These are phyloP conservation scores for Physcomitrium patens DNA, from an alignment of 225 moss, liverwort and hornwort species.

Conservation along the genomic window DNA sequence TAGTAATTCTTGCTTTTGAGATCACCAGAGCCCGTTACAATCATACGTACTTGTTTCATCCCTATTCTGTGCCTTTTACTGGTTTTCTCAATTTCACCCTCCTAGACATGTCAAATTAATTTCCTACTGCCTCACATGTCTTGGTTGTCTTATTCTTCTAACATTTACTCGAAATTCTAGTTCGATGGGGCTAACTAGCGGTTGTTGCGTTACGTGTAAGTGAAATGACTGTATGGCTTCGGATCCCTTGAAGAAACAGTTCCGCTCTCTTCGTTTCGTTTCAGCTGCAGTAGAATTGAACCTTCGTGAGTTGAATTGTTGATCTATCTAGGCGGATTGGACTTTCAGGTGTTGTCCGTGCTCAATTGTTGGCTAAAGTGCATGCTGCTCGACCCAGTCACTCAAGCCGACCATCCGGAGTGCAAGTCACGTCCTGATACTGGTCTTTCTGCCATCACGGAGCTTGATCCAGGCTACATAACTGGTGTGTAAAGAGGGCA, in stretches of 20 bases:
- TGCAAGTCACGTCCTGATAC: slow-evolving; percentile 99
- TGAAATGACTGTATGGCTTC: not conserved
- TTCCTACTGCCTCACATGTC: not conserved
- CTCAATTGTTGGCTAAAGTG: slow-evolving; percentile 98
- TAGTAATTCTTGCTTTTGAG: not conserved
- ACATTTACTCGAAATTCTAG: not conserved
- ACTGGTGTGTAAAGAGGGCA: slow-evolving; percentile 58
- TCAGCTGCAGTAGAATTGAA: slow-evolving; percentile 14
- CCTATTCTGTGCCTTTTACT: not conserved
- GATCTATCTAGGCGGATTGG: slow-evolving; percentile 14
- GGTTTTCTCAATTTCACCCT: slow-evolving; percentile 18
- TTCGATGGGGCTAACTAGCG: slow-evolving; percentile 15
- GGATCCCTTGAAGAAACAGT: not conserved
- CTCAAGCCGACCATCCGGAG: slow-evolving; percentile 90
- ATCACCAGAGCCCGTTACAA: not conserved
- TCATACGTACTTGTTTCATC: not conserved
- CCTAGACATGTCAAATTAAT: not conserved
- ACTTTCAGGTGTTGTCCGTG: slow-evolving; percentile 83
- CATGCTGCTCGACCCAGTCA: slow-evolving; percentile 83
- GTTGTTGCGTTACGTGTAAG: not conserved
- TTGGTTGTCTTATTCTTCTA: slow-evolving; percentile 1
- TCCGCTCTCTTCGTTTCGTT: slow-evolving; percentile 5
- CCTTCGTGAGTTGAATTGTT: slow-evolving; percentile 12
- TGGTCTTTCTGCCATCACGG: slow-evolving; percentile 93
- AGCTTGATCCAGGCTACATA: slow-evolving; percentile 95